A percentile compares a stretch with the other conserved stretches of the same genome.
These are phyloP conservation scores for Aspergillus piperis DNA, from an alignment of 2,329 filamentous ascomycete species.

Conservation along the genomic window DNA sequence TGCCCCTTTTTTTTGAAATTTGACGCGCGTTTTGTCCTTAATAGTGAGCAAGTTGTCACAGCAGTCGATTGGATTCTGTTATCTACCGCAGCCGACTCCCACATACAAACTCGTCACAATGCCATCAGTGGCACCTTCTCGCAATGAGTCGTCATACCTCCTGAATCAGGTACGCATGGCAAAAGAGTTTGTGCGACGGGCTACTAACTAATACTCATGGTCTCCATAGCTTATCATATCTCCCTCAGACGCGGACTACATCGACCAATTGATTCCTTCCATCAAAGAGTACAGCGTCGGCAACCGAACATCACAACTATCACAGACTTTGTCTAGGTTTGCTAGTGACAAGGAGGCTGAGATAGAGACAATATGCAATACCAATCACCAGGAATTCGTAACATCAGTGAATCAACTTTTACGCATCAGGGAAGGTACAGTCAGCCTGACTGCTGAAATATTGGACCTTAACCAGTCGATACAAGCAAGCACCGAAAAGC, in stretches of 20 bases:
- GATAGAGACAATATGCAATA: slow-evolving; percentile 91
- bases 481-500: slow-evolving; percentile 87
- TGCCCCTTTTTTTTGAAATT: too few species aligned
- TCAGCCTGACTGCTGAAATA: slow-evolving; percentile 85
- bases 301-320: slow-evolving; percentile 70
- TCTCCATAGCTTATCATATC: slow-evolving; percentile 78
- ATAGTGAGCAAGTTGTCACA: neutral
- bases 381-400: slow-evolving; percentile 95
- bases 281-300: slow-evolving; percentile 85
- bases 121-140: slow-evolving; percentile 37
- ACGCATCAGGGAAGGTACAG: slow-evolving; percentile 84
- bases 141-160: slow-evolving; percentile 41
- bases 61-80: neutral
- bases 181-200: neutral
- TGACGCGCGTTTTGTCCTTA: neutral
- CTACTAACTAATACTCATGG: slow-evolving; percentile 14
- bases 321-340: slow-evolving; percentile 77
- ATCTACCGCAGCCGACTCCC: neutral
- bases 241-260: slow-evolving; percentile 86
- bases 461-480: slow-evolving; percentile 91
- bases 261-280: slow-evolving; percentile 92
- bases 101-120: slow-evolving; percentile 22
- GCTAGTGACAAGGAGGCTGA: slow-evolving; percentile 84
- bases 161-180: slow-evolving; percentile 42
- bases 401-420: slow-evolving; percentile 93